Base-by-base conservation (phyloP, 73 alveolate genomes). In the Breviolum minutum region DNA sequence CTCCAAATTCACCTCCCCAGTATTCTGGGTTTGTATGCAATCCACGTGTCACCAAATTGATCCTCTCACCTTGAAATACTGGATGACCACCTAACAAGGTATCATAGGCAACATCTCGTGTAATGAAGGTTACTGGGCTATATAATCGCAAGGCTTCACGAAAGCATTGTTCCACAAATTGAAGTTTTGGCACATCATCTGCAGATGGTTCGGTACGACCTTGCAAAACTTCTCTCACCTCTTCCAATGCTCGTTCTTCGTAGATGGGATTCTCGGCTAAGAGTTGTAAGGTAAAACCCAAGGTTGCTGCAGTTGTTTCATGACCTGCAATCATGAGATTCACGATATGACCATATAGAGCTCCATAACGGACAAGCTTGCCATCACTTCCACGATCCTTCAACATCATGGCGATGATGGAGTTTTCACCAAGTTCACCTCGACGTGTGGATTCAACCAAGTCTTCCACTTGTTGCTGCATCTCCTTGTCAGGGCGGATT, bases 1-100 rank as follows among this genome's bases (percentile, higher is more conserved):
- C 95, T 87, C 95, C 95, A 87, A 87, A 87, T 30, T 87, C 95
- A 24, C 95, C 95, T 29, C 83, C 95, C 95, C 95, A 87, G 95
- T 87, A 87, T 69, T 87, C 95, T 8, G 95, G 95, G 66, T 87
- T 87, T 66, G 95, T 87, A 29, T 87, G 95, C 95, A 87, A 68
- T 63, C 69, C 95, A 5, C 95, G 81, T 7, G 95, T 87, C 95
- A 87, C 95, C 95, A 87, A 64, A 82, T 87, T 87, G 95, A 87
- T 87, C 95, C 95, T 63, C 82, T 87, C 95, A 10, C 95, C 95
- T 68, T 87, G 95, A 32, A 64, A 64, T 40, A 87, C 95, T 22
- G 83, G 95, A 87, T 87, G 95, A 32, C 95, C 95, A 0, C 95
- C 95, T 82, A 87, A 82, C 82, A 87, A 24, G 20, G 95, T 87